These are phyloP conservation scores for Eutrema heterophyllum DNA, from an alignment of 345 rosid species.

Conservation along the genomic window DNA sequence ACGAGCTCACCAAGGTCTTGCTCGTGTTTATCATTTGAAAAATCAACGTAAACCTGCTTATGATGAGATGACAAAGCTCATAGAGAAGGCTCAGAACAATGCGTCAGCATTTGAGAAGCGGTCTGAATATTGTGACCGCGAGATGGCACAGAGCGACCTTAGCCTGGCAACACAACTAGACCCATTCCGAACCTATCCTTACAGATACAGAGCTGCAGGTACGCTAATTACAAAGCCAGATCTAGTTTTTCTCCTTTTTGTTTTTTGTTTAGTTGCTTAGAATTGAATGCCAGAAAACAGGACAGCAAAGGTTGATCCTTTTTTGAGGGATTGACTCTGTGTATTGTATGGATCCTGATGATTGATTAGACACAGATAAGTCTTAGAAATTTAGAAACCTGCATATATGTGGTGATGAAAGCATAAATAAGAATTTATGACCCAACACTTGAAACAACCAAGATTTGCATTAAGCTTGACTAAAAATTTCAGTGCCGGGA, in stretches of 20 bases:
- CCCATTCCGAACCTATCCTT: conserved; percentile 95
- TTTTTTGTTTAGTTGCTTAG: neutral
- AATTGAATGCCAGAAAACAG: neutral
- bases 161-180: conserved; percentile 71
- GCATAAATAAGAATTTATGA: neutral
- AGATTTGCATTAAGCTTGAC: neutral
- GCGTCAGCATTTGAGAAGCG: conserved; percentile 96
- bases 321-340: neutral
- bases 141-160: conserved; percentile 88
- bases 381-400: neutral
- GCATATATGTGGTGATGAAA: neutral
- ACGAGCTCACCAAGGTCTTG: conserved; percentile 95
- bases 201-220: conserved; percentile 98
- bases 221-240: neutral
- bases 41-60: conserved; percentile 81
- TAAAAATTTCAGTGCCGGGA: neutral
- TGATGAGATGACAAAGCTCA: conserved; percentile 95
- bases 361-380: neutral
- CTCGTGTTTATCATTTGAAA: conserved; percentile 82
- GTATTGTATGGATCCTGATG: neutral
- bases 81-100: conserved; percentile 83
- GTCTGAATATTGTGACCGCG: conserved; percentile 91
- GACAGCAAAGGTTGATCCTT: neutral
- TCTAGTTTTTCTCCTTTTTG: neutral
- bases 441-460: neutral